Percentiles rank a stretch among this genome's conserved stretches.
phyloP scores from a whole-genome alignment of 2,329 filamentous ascomycete species.

The Trichoderma sp. region DNA sequence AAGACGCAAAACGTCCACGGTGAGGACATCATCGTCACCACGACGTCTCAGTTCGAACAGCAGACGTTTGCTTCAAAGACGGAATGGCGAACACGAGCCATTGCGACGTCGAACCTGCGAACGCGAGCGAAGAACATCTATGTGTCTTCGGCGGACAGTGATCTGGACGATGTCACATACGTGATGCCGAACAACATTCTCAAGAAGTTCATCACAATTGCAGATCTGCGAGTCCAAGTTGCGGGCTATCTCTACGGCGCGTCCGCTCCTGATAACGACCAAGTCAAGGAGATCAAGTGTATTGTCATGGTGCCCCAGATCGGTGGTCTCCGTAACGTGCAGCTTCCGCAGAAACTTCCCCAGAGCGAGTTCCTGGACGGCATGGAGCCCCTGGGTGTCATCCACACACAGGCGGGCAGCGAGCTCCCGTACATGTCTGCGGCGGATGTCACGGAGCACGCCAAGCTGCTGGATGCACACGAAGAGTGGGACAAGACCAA shows the following conservation, averaged over 20 bases:
- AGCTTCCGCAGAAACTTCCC: slow-evolving; percentile 85
- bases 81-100: slow-evolving; percentile 95
- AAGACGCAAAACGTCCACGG: slow-evolving; percentile 97
- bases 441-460: slow-evolving; percentile 90
- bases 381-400: slow-evolving; percentile 89
- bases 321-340: slow-evolving; percentile 87
- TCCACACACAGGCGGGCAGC: slow-evolving; percentile 93
- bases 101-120: slow-evolving; percentile 92
- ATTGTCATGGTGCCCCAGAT: slow-evolving; percentile 99
- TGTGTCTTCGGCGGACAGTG: slow-evolving; percentile 92
- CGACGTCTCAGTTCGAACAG: slow-evolving; percentile 96
- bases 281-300: slow-evolving; percentile 94
- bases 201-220: slow-evolving; percentile 97
- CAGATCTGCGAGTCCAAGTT: slow-evolving; percentile 93
- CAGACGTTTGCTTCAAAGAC: slow-evolving; percentile 98
- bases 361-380: slow-evolving; percentile 86
- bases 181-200: slow-evolving; percentile 99
- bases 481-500: slow-evolving; percentile 69
- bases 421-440: slow-evolving; percentile 97
- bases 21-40: slow-evolving; percentile 97
- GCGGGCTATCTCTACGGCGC: slow-evolving; percentile 93
- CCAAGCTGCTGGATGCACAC: slow-evolving; percentile 84
- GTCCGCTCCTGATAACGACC: slow-evolving; percentile 90
- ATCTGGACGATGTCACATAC: slow-evolving; percentile 89
- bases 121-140: slow-evolving; percentile 98